These are phyloP conservation scores for Zychaea mexicana DNA, from an alignment of 371 early-diverging fungal genomes.

Conservation along the genomic window DNA sequence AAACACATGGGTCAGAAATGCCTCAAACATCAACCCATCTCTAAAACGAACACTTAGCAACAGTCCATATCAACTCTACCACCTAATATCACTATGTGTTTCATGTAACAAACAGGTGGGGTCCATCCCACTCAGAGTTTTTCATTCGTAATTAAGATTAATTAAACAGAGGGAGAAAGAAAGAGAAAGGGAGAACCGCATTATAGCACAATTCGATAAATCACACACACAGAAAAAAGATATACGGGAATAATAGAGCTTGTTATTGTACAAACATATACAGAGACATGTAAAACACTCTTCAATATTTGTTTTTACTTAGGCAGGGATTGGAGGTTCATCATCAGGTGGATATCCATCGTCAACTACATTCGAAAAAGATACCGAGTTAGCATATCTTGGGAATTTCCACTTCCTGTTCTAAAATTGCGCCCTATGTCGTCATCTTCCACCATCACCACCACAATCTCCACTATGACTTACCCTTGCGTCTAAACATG, in stretches of 20 bases:
- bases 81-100: too few relatives aligned
- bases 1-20: too few relatives aligned
- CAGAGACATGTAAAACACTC: not conserved
- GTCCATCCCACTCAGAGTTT: too few relatives aligned
- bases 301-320: not conserved
- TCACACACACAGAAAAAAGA: not conserved
- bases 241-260: slow-evolving; percentile 1
- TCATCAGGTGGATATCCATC: slow-evolving; percentile 36
- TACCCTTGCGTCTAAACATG: slow-evolving; percentile 69
- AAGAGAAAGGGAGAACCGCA: too few relatives aligned
- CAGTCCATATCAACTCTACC: too few relatives aligned
- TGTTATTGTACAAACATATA: not conserved
- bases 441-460: not conserved
- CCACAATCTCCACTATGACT: not conserved
- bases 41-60: too few relatives aligned
- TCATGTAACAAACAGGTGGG: too few relatives aligned
- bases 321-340: slow-evolving; percentile 10
- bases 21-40: too few relatives aligned
- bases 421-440: not conserved
- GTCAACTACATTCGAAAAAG: slow-evolving; percentile 18
- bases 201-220: not conserved
- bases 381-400: not conserved
- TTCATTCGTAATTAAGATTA: too few relatives aligned
- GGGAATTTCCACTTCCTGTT: too few relatives aligned
- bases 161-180: too few relatives aligned